A percentile compares a stretch with the other conserved stretches of the same genome.
These are phyloP conservation scores for Emmonsiellopsis sp. DNA, from an alignment of 2,329 filamentous ascomycete species.

Conservation along the genomic window DNA sequence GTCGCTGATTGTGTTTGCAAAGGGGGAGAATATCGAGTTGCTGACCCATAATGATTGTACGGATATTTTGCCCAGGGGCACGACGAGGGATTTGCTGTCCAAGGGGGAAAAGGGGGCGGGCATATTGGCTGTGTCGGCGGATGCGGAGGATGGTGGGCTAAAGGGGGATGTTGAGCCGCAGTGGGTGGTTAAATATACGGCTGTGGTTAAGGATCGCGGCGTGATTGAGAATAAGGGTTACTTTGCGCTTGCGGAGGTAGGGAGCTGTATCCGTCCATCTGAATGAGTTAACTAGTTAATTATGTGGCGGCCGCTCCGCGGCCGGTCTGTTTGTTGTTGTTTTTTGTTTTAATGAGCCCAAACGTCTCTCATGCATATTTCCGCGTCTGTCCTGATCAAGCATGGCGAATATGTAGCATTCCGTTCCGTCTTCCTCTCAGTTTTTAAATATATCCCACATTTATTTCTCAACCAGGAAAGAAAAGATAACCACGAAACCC, in stretches of 20 bases:
- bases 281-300: slow-evolving; percentile 13
- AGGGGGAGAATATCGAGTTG: slow-evolving; percentile 71
- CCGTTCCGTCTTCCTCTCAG: background rate
- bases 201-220: slow-evolving; percentile 83
- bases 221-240: slow-evolving; percentile 99
- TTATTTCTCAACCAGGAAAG: background rate
- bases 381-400: slow-evolving; percentile 7
- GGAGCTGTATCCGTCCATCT: slow-evolving; percentile 31
- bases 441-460: background rate
- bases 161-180: slow-evolving; percentile 72
- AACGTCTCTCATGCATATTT: background rate
- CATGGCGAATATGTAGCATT: slow-evolving; percentile 15
- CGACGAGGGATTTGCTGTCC: slow-evolving; percentile 72
- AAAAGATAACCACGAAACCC: background rate
- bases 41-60: slow-evolving; percentile 91
- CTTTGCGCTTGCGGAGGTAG: slow-evolving; percentile 74
- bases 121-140: slow-evolving; percentile 56
- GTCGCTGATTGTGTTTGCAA: slow-evolving; percentile 74
- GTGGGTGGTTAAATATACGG: slow-evolving; percentile 97
- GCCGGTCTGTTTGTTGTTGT: slow-evolving; percentile 4
- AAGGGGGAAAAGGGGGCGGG: slow-evolving; percentile 62
- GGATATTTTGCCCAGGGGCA: slow-evolving; percentile 79
- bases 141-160: slow-evolving; percentile 47
- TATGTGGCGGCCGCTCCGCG: slow-evolving; percentile 4
- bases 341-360: background rate